Base-by-base conservation (phyloP, 495 filamentous ascomycete genomes). In the Xylaria scruposa region DNA sequence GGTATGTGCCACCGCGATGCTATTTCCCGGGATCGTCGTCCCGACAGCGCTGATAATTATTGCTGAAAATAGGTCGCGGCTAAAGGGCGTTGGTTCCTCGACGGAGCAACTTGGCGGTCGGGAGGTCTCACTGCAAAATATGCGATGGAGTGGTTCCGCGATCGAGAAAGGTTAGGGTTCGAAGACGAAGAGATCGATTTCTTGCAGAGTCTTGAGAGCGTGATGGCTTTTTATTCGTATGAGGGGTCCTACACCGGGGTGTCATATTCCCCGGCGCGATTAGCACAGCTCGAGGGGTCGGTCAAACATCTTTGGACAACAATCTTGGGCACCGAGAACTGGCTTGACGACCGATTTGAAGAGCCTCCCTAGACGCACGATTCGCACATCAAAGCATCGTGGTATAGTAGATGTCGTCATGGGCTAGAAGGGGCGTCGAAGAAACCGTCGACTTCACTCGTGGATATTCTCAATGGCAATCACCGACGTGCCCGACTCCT, bases 141-240 rank as follows among this genome's bases (percentile, higher is more conserved):
- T 36, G 21, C 24, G 24, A 24, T 65, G 4, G 62, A 65, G 4
- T 53, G 63, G 63, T 51, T 66, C 19, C 63, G 31, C 31, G 29
- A 51, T 19, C 24, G 63, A 24, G 44, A 19, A 38, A 36, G 38
- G 4, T 40, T 51, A 1, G 63, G 44, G 29, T 66, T 49, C 8
- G 63, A 66, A 24, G 63, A 66, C 19, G 63, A 66, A 19, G 29
- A 66, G 24, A 66, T 66, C 7, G 63, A 66, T n/a, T 53, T n/a
- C 44, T 21, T 66, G 44, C 63, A 66, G 1, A 38, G 63, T 15
- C 46, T 66, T 29, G 63, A 66, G 63, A 53, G 63, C 19, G 63
- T 53, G 44, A 66, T 66, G 63, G 46, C 63, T 6, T 46, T 53
- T 24, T 66, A 66, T 31, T 66, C 63, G 46, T 33, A 36, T 46